Conservation (phyloP, 176 grass and related monocot species). For the Triticum timopheevii region DNA sequence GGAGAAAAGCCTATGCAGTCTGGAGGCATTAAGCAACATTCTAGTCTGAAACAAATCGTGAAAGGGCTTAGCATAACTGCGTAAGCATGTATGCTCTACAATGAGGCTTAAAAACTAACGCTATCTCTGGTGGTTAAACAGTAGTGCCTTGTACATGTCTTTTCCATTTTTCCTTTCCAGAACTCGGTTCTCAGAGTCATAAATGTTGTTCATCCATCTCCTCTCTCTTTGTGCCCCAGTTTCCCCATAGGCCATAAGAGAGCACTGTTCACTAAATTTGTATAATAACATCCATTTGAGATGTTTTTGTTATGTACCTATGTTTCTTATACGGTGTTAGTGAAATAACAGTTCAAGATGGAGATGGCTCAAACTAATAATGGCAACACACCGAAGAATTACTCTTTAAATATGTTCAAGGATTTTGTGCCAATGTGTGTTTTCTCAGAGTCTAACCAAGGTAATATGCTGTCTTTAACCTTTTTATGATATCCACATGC, state of each 20-base stretch:
- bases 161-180: background rate
- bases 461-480: conserved; percentile 23
- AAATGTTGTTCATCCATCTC: background rate
- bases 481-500: background rate
- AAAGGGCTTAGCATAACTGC: background rate
- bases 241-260: background rate
- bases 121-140: background rate
- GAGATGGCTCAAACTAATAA: conserved; percentile 76
- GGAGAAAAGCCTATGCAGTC: background rate
- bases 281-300: background rate
- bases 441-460: conserved; percentile 84
- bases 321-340: conserved; percentile 32
- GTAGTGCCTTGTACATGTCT: background rate
- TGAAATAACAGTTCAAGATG: conserved; percentile 78
- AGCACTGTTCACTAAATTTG: background rate
- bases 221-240: background rate
- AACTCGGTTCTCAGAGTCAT: background rate
- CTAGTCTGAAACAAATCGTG: background rate
- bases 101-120: background rate
- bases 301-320: background rate
- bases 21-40: background rate
- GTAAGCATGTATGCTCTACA: background rate
- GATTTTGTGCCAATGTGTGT: conserved; percentile 89
- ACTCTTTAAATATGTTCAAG: conserved; percentile 90
- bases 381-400: conserved; percentile 76